Conservation (phyloP, 148 eudicot genomes). For the Arbutus unedo region DNA sequence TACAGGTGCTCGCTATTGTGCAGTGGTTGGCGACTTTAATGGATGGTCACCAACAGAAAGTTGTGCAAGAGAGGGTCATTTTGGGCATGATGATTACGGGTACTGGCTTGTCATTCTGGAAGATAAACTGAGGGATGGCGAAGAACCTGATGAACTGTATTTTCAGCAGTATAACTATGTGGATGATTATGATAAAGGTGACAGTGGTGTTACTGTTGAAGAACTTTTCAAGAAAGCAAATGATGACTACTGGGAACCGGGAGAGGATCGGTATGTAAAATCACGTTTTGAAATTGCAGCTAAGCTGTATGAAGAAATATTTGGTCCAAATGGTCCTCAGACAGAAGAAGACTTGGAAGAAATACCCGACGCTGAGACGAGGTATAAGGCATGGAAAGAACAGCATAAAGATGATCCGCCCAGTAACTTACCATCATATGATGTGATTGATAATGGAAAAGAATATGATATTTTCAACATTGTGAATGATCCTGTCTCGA, state of each 20-base stretch:
- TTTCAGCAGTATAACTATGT: constrained; percentile 91
- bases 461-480: constrained; percentile 63
- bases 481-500: constrained; percentile 68
- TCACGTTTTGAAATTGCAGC: constrained; percentile 68
- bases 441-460: constrained; percentile 79
- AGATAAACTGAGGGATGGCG: constrained; percentile 85
- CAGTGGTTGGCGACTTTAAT: constrained; percentile 87
- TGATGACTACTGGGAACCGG: constrained; percentile 99
- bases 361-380: constrained; percentile 81
- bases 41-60: constrained; percentile 92
- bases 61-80: constrained; percentile 85
- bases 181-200: constrained; percentile 94
- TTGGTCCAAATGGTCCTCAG: constrained; percentile 99
- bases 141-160: constrained; percentile 74
- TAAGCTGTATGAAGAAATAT: constrained; percentile 80
- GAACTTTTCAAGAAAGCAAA: constrained; percentile 76
- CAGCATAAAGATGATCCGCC: constrained; percentile 93
- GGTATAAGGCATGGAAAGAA: constrained; percentile 85
- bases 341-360: constrained; percentile 82
- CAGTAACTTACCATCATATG: constrained; percentile 62
- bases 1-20: constrained; percentile 95
- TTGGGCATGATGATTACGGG: constrained; percentile 96
- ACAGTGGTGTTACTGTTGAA: constrained; percentile 58
- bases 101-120: constrained; percentile 92
- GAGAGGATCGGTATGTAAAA: constrained; percentile 72